Conservation (phyloP, 495 filamentous ascomycete species). For the Penicillium antarcticum region DNA sequence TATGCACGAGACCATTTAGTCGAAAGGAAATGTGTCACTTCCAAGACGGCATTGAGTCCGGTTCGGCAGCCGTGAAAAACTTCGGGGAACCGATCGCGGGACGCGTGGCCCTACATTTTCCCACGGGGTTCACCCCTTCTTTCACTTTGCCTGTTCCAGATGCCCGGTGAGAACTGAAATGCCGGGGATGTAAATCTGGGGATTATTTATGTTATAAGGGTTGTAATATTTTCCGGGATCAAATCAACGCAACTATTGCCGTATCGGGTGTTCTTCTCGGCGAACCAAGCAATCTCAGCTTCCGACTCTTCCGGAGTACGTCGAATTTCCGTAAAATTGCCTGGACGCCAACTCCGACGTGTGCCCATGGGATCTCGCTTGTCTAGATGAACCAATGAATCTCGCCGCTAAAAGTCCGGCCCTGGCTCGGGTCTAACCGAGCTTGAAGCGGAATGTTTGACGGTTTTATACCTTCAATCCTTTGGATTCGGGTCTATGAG, state of each 20-base stretch:
- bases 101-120: constrained; percentile 7
- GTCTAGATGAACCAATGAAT: background rate
- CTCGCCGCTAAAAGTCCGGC: background rate
- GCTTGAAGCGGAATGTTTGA: background rate
- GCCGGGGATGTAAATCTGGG: constrained; percentile 16
- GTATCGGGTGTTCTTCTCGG: background rate
- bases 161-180: constrained; percentile 13
- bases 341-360: background rate
- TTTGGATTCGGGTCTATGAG: too few species aligned
- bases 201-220: background rate
- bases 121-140: constrained; percentile 7
- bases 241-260: background rate
- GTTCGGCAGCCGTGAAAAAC: background rate
- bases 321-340: background rate
- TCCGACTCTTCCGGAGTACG: constrained; percentile 11
- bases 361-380: background rate
- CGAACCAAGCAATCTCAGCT: constrained; percentile 3
- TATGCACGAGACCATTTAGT: background rate
- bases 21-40: background rate
- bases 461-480: too few species aligned
- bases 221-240: background rate
- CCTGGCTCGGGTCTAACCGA: constrained; percentile 14
- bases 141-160: constrained; percentile 15
- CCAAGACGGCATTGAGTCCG: constrained; percentile 3
- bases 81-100: constrained; percentile 10